phyloP scores from a whole-genome alignment of 2,329 filamentous ascomycete genomes.

The Cordyceps militaris region DNA sequence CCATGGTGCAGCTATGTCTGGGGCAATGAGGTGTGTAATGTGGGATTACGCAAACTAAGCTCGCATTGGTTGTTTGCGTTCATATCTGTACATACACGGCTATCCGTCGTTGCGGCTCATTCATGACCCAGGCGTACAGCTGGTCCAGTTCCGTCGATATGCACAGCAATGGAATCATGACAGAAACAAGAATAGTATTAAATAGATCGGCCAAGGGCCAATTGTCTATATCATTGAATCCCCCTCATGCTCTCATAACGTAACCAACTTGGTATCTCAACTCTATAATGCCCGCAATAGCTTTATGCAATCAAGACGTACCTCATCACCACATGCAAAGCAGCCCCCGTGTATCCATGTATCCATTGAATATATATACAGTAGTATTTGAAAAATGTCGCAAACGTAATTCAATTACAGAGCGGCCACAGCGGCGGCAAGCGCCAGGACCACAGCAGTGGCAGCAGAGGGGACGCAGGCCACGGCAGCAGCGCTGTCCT shows the following conservation, averaged over 20 bases:
- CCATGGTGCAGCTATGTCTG: neutral
- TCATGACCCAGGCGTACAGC: neutral
- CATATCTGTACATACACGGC: neutral
- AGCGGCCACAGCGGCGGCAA: conserved; percentile 14
- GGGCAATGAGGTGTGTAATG: neutral
- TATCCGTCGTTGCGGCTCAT: neutral
- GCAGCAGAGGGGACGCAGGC: neutral
- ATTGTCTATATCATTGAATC: neutral
- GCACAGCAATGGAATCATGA: too few species aligned
- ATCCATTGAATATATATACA: conserved; percentile 5
- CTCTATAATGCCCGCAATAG: neutral
- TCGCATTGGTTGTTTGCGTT: neutral
- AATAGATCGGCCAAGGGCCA: neutral
- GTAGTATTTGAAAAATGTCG: neutral
- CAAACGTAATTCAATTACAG: neutral
- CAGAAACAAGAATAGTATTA: neutral
- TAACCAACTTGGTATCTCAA: neutral
- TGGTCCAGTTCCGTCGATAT: too few species aligned
- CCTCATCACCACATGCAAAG: neutral
- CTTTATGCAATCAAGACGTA: neutral
- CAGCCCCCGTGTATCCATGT: neutral
- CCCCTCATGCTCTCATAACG: neutral
- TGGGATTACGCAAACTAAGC: neutral
- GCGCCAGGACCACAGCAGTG: conserved; percentile 8
- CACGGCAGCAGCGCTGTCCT: conserved; percentile 4